Conservation (phyloP, 2,329 filamentous ascomycete species). For the Kalmusia sp. region DNA sequence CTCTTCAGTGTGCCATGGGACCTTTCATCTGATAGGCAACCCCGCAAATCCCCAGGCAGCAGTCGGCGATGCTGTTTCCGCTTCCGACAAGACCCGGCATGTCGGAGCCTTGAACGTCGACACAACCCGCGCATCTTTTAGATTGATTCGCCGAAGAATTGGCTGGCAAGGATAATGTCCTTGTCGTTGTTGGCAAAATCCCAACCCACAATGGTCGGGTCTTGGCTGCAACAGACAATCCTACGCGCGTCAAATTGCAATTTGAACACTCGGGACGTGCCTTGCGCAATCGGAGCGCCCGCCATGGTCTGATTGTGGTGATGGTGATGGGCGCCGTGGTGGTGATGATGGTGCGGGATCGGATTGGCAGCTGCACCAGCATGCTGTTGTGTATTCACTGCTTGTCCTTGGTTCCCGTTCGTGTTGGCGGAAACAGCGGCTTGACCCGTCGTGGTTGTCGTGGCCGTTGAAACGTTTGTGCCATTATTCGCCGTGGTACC, state of each 20-base stretch:
- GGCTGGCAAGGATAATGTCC: slow-evolving; percentile 77
- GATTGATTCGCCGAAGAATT: slow-evolving; percentile 70
- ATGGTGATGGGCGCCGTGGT: slow-evolving; percentile 39
- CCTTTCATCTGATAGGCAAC: no score
- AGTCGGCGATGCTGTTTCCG: not conserved
- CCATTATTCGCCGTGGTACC: slow-evolving; percentile 22
- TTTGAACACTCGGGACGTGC: slow-evolving; percentile 80
- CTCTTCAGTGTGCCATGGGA: no score
- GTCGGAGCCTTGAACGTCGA: no score
- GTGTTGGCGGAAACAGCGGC: slow-evolving; percentile 7
- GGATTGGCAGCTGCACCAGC: slow-evolving; percentile 21
- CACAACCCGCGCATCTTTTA: not conserved
- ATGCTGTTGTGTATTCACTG: slow-evolving; percentile 20
- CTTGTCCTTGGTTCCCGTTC: slow-evolving; percentile 18
- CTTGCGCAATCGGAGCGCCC: slow-evolving; percentile 37
- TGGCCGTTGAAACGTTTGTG: no score
- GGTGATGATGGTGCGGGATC: slow-evolving; percentile 29
- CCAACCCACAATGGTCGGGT: slow-evolving; percentile 92
- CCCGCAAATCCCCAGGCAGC: not conserved
- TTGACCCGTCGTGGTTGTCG: slow-evolving; percentile 12
- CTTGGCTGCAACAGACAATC: slow-evolving; percentile 94
- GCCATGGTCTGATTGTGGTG: slow-evolving; percentile 27
- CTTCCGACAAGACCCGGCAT: not conserved
- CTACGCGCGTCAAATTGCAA: slow-evolving; percentile 92
- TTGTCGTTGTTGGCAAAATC: slow-evolving; percentile 91